Evolutionary conservation across 2,329 filamentous ascomycete species (phyloP).

Genomic region (Xylariaceae sp.): DNA sequence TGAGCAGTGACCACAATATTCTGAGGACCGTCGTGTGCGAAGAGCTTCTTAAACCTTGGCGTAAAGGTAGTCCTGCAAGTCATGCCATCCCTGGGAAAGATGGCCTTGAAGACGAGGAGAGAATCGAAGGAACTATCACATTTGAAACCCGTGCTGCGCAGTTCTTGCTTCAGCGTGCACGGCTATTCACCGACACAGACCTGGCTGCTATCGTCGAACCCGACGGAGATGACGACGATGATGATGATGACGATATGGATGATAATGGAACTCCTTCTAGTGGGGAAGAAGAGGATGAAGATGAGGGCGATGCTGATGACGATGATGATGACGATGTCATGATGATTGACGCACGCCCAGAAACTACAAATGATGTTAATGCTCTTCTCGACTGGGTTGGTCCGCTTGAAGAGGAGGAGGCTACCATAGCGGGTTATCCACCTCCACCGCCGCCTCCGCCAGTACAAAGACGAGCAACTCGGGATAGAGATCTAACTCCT

Average conservation of each 20-base stretch:
- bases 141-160: conserved; percentile 27
- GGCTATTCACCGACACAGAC: conserved; percentile 29
- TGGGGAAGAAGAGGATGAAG: conserved; percentile 61
- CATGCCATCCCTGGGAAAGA: conserved; percentile 74
- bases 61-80: conserved; percentile 74
- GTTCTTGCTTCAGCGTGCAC: conserved; percentile 35
- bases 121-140: conserved; percentile 49
- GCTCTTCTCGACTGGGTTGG: conserved; percentile 44
- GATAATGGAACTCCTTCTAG: conserved; percentile 33
- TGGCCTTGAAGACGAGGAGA: conserved; percentile 78
- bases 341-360: conserved; percentile 51
- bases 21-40: conserved; percentile 82
- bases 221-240: conserved; percentile 45
- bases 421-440: conserved; percentile 71
- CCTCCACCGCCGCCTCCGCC: conserved; percentile 64
- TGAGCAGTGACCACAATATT: conserved; percentile 74
- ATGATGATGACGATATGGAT: conserved; percentile 43
- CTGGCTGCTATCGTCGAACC: conserved; percentile 39
- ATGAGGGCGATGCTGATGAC: conserved; percentile 36
- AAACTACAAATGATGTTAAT: conserved; percentile 40
- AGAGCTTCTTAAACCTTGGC: conserved; percentile 85
- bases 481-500: conserved; percentile 61
- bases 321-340: conserved; percentile 55
- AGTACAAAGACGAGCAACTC: conserved; percentile 40
- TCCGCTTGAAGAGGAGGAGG: conserved; percentile 67